Percentiles rank a stretch among this genome's conserved stretches.
phyloP scores from a whole-genome alignment of 2,329 filamentous ascomycete species.

The Fusarium devonianum region DNA sequence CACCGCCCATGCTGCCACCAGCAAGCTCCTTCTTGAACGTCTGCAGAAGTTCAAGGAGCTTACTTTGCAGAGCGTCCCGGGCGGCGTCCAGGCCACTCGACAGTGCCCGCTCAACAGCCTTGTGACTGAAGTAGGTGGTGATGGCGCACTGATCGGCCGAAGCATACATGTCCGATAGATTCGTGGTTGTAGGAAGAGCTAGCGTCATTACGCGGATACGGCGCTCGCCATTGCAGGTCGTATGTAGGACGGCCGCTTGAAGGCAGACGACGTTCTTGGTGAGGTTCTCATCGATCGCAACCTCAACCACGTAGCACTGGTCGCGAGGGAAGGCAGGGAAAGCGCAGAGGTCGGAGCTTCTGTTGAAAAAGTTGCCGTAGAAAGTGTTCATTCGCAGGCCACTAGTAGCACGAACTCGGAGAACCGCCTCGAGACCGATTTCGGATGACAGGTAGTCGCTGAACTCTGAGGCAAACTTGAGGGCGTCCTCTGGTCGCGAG shows the following conservation, averaged over 20 bases:
- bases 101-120: constrained; percentile 90
- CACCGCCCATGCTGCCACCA: constrained; percentile 93
- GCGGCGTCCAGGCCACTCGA: constrained; percentile 89
- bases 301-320: constrained; percentile 96
- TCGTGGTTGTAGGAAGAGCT: constrained; percentile 90
- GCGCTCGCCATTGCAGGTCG: constrained; percentile 95
- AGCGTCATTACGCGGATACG: constrained; percentile 94
- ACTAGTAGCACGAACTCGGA: constrained; percentile 93
- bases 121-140: constrained; percentile 94
- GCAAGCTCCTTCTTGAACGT: constrained; percentile 98
- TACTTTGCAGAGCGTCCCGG: constrained; percentile 87
- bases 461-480: constrained; percentile 97
- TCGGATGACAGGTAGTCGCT: constrained; percentile 96
- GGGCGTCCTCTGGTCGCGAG: constrained; percentile 89
- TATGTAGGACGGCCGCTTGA: constrained; percentile 94
- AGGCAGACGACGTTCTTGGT: constrained; percentile 91
- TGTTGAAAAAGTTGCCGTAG: constrained; percentile 99
- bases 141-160: constrained; percentile 95
- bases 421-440: constrained; percentile 93
- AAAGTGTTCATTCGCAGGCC: constrained; percentile 97
- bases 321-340: constrained; percentile 98
- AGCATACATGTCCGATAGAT: constrained; percentile 88
- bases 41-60: constrained; percentile 89
- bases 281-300: constrained; percentile 94
- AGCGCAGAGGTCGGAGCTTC: constrained; percentile 94